Percentiles rank a stretch among this genome's conserved stretches.
Conservation (phyloP, 2,329 filamentous ascomycete species). For the Sordariomycetes sp. region DNA sequence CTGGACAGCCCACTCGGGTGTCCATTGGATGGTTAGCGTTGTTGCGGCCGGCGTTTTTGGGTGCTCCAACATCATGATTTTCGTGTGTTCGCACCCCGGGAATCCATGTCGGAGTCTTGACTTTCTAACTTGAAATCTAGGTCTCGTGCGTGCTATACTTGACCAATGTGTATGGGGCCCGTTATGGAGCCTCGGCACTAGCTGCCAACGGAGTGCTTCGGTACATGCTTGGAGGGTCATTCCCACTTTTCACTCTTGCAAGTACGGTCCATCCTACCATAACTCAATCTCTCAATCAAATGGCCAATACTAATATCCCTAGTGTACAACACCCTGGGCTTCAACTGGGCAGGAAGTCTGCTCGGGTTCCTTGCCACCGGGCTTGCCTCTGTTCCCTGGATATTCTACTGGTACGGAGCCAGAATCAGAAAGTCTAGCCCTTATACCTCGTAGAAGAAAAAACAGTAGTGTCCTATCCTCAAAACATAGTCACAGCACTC, state of each 20-base stretch:
- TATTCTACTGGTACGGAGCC: background rate
- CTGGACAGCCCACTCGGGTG: slow-evolving; percentile 41
- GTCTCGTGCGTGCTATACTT: background rate
- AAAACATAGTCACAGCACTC: too few species aligned
- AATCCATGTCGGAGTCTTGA: background rate
- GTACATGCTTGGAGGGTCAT: background rate
- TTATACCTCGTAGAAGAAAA: background rate
- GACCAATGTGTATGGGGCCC: background rate
- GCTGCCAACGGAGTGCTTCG: background rate
- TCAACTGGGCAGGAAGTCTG: background rate
- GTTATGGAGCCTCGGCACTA: background rate
- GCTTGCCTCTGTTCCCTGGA: background rate
- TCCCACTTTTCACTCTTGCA: background rate
- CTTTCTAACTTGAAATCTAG: background rate
- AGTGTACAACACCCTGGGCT: background rate
- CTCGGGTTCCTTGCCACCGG: background rate
- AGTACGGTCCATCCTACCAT: slow-evolving; percentile 11
- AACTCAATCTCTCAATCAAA: background rate
- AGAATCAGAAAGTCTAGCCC: background rate
- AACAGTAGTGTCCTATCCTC: background rate
- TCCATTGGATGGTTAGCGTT: slow-evolving; percentile 44
- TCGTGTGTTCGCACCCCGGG: slow-evolving; percentile 25
- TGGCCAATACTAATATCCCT: background rate
- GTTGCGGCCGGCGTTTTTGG: slow-evolving; percentile 35
- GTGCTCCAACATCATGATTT: slow-evolving; percentile 40